Base-by-base conservation (phyloP, 768 basidiomycete species). In the Naematelia aurantialba region DNA sequence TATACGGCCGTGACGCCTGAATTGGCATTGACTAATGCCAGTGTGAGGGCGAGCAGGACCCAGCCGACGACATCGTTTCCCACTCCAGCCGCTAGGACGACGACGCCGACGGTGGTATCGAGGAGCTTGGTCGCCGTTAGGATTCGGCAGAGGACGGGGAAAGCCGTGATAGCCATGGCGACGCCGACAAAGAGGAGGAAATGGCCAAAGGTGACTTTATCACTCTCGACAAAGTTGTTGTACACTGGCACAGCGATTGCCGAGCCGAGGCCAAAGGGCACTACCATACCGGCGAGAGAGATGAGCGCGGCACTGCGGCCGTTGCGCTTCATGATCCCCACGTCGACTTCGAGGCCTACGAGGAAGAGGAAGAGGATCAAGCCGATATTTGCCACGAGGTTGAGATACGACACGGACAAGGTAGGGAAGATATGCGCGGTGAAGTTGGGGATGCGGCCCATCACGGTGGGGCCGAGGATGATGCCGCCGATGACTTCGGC, bases 401-500 rank as follows among this genome's bases (percentile, higher is more conserved):
- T 84, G 56, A 92, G 83, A 64, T 85, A 73, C 4, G 84, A 81
- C 4, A 83, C 73, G 0, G 90, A 91, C 0, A 79, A 79, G 0
- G 73, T 1, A 0, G 94, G 91, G 75, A 98, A 98, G 55, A 96
- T 85, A 72, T 85, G 85, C 46, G 87, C 55, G 0, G 91, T 87
- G 79, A 91, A 94, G 39, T 80, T 73, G 0, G 88, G 89, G 59
- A 91, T 89, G 25, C 84, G 84, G 2, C 89, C 89, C 82, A 89
- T 84, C 10, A 88, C 83, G 0, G 85, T 87, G 67, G 71, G 77
- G 44, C 91, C 92, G 11, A 97, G 82, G 21, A 97, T 69, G 63
- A 98, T 85, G 21, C 94, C 94, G 0, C 87, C 90, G 56, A 97
- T 84, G 59, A 96, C 87, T 75, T 97, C 93, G 44, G 91, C 85